Base-by-base conservation (phyloP, 2,329 filamentous ascomycete genomes). In the Ceratocystis ficicola region DNA sequence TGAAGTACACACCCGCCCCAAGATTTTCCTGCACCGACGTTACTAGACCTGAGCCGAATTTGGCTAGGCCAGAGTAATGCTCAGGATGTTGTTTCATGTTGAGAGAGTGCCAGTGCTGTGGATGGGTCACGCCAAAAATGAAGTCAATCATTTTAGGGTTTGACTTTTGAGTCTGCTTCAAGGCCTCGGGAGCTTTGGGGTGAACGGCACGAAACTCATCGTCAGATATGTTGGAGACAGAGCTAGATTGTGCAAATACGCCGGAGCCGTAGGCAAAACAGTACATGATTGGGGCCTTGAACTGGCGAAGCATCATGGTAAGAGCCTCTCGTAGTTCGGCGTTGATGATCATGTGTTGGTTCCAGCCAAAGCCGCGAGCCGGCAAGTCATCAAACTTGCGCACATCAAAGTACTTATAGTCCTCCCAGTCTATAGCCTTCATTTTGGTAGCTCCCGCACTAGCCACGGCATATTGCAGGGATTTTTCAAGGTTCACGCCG, bases 91-190 rank as follows among this genome's bases (percentile, higher is more conserved):
- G 88, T 69, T 83, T 81, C 71, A 99, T 80, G 72, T 99, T 99
- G 68, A 99, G 80, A 44, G 88, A 92, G 76, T 99, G 94, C 90
- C 93, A 99, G 76, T 99, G 94, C 73, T 99, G 89, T 1, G 89
- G 90, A 75, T 95, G 90, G 0, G 89, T 90, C 10, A 97, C 93
- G 30, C 93, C 94, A 73, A 99, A 94, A 70, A 99, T 95, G 74
- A 99, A 96, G 76, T 99, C 94, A 69, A 99, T 95, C 86, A 97
- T 95, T 78, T 96, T 96, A 12, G 90, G 90, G 0, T 86, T 86
- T 36, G 90, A 89, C 71, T 90, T 86, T 75, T 97, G 93, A 70
- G 91, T 89, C 70, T 90, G 89, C 70, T 88, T 80, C 6, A 97
- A 86, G 0, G 90, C 89, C 64, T 85, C 80, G 0, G 91, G 90